phyloP scores from a whole-genome alignment of 2,329 filamentous ascomycete genomes.

The Colletotrichum sp. region DNA sequence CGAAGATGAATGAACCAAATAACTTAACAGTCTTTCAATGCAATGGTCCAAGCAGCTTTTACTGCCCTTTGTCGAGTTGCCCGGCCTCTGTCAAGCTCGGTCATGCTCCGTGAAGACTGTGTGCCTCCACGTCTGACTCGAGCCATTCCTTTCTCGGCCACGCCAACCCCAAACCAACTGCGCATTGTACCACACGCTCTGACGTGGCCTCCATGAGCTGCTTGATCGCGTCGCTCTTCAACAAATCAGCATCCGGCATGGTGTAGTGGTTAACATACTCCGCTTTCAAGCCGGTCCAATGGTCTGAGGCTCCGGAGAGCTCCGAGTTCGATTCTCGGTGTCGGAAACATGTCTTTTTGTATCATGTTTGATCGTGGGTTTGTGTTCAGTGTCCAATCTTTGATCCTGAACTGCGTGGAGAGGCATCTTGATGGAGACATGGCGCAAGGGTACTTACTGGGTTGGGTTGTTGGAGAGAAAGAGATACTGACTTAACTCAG shows the following conservation, averaged over 20 bases:
- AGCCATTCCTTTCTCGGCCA: background rate
- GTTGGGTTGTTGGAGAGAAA: background rate
- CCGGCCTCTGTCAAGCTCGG: background rate
- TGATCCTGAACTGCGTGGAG: background rate
- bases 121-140: background rate
- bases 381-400: background rate
- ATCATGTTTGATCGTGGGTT: no score
- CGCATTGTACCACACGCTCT: background rate
- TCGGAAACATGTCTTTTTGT: background rate
- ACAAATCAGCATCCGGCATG: background rate
- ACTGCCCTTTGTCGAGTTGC: background rate
- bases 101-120: background rate
- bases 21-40: background rate
- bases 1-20: background rate
- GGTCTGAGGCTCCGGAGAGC: background rate
- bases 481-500: background rate
- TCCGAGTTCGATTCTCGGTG: conserved; percentile 10
- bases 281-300: background rate
- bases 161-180: background rate
- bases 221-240: background rate
- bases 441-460: background rate
- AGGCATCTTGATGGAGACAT: background rate
- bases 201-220: background rate
- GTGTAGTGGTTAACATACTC: conserved; percentile 16
- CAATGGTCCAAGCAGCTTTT: background rate